Base-by-base conservation (phyloP, 1,139 yeast genomes). In the Sugiyamaella xylanicola region DNA sequence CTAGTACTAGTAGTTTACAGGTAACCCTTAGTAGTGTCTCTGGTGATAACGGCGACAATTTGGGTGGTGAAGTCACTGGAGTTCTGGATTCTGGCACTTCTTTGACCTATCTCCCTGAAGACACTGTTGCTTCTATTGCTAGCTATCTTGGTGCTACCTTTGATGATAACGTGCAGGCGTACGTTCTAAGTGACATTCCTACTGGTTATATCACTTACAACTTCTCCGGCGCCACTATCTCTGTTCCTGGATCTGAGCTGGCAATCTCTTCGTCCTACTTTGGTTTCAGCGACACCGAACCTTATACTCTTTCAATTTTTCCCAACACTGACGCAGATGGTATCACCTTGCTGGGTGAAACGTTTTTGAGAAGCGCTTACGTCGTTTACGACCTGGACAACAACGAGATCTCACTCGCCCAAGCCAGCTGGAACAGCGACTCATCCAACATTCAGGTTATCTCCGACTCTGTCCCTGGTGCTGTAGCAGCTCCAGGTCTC, bases 381-480 rank as follows among this genome's bases (percentile, higher is more conserved):
- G 81, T 85, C 54, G 96, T 89, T 43, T 89, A 81, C 64, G 91
- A 90, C 68, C 73, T 87, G 58, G 92, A 86, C 36, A 80, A 79
- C 62, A 69, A 72, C 51, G 80, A 83, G 66, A 74, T 88, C 29
- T 83, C 85, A 1, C 59, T 90, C 55, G 96, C 93, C 3, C 86
- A 81, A 60, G 86, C 84, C 27, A 58, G 57, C 41, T 56, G 54
- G 53, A 62, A 65, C 43, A 59, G 55, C 8, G 57, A 63, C 13
- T 55, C 55, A 13, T 51, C 63, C 15, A 59, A 63, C 44, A 54
- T 70, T 21, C 63, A 63, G 52, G 59, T 59, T 17, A 66, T 70
- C 16, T 56, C 52, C 15, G 35, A 45, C 21, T 39, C 57, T 5
- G 40, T 45, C 11, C 48, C 48, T 3, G 40, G 48, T 4, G 48